Evolutionary conservation across 495 filamentous ascomycete genomes (phyloP).

Genomic region (Podospora didyma): DNA sequence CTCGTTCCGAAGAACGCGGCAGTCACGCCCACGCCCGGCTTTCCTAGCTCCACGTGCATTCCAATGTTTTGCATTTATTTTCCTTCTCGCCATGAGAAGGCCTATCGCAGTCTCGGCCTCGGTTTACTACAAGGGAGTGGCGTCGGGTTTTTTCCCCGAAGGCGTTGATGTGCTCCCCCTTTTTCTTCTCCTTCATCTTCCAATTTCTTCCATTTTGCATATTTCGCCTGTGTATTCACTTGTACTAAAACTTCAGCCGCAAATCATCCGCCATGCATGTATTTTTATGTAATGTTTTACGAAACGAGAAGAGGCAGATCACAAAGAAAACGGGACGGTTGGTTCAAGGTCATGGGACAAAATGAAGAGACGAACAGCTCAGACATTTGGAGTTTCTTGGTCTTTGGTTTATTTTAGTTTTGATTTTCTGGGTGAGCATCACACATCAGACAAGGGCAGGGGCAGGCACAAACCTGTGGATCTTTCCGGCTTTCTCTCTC

Average conservation of each 20-base stretch:
- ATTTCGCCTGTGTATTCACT: conserved; percentile 9
- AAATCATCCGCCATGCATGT: conserved; percentile 6
- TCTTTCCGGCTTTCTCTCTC: neutral
- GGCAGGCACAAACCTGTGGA: neutral
- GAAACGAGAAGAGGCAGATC: conserved; percentile 5
- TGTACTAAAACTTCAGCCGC: conserved; percentile 5
- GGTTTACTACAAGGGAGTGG: too few relatives aligned
- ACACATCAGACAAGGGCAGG: neutral
- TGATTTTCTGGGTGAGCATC: conserved; percentile 1
- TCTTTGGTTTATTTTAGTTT: neutral
- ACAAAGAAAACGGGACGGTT: neutral
- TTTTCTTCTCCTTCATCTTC: conserved; percentile 2
- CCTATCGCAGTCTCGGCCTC: too few relatives aligned
- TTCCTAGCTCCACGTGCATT: too few relatives aligned
- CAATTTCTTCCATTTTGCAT: neutral
- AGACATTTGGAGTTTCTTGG: conserved; percentile 2
- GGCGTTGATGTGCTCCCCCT: neutral
- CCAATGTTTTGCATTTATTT: too few relatives aligned
- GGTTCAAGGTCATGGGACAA: neutral
- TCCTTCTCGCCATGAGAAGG: too few relatives aligned
- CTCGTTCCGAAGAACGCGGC: too few relatives aligned
- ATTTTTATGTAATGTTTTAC: conserved; percentile 14
- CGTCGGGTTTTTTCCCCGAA: neutral
- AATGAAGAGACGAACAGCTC: neutral
- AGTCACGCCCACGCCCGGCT: too few relatives aligned